Evolutionary conservation across 306 rosid genomes (phyloP).

Genomic region (Malus sieversii): DNA sequence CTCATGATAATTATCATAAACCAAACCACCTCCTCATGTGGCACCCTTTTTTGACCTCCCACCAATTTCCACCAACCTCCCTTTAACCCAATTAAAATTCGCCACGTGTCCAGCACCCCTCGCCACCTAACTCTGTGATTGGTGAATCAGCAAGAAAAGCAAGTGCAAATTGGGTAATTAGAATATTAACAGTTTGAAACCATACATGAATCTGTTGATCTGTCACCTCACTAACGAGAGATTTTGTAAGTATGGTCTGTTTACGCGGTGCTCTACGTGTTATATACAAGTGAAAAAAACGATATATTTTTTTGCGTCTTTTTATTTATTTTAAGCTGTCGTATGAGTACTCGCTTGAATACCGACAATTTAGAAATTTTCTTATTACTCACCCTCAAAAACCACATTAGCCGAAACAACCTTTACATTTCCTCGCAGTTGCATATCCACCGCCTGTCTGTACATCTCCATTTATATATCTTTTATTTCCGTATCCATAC

Average conservation of each 20-base stretch:
- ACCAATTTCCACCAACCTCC: neutral
- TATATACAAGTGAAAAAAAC: accelerated
- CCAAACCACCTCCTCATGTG: neutral
- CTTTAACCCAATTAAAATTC: neutral
- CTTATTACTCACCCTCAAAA: neutral
- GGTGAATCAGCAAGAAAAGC: too few species aligned
- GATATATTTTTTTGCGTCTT: too few species aligned
- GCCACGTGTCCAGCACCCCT: neutral
- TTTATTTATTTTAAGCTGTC: too few species aligned
- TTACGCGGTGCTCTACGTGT: too few species aligned
- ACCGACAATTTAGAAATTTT: too few species aligned
- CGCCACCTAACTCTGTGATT: neutral
- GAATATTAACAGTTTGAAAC: too few species aligned
- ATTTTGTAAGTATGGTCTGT: accelerated
- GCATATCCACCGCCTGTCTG: neutral
- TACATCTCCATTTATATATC: neutral
- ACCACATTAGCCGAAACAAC: neutral
- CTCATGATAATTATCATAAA: neutral
- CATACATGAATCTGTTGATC: too few species aligned
- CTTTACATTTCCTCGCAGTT: neutral
- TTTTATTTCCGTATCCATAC: slow-evolving; percentile 32
- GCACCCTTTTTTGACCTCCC: neutral
- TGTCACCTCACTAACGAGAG: too few species aligned
- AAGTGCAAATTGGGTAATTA: too few species aligned
- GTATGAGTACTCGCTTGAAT: too few species aligned